Evolutionary conservation across 2,329 filamentous ascomycete species (phyloP), one percentile per base, ranked within the genome.

Genomic region (Raffaelea ambrosiae): DNA sequence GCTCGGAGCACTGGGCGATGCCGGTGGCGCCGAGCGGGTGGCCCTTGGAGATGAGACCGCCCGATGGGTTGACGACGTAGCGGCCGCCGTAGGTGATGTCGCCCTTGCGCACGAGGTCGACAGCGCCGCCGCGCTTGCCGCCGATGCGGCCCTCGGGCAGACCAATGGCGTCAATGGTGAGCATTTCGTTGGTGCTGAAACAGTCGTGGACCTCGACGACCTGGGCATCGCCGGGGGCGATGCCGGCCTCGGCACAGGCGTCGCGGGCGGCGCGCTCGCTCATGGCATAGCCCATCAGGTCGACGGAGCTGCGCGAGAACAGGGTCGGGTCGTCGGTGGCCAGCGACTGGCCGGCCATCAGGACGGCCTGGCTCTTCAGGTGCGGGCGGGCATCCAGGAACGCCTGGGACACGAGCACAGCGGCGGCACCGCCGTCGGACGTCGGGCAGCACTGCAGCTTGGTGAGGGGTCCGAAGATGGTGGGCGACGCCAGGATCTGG

Each of bases 391-490:
- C 83, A 59, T 91, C 85, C 47, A 97, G 79, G 76, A 96, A 97
- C 43, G 76, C 77, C 67, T 95, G 84, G 0, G 88, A 95, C 47
- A 95, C 89, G 45, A 98, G 71, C 29, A 97, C 83, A 14, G 87
- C 88, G 1, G 93, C 89, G 1, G 89, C 91, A 42, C 84, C 87
- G 43, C 91, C 91, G 65, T 97, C 93, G 0, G 88, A 95, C 1
- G 91, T 97, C 1, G 93, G 91, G 68, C 91, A 96, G 77, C 91
- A 97, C 71, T 97, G 93, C n/a, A 97, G 82, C 69, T 96, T 97
- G 50, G 93, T 97, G 48, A 97, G 76, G 16, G 91, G 91, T 54
- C 81, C 80, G 68, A 88, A 82, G 66, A 97, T 87, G 76, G 81
- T 86, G 51, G 87, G 73, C 0, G 87, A 71, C 35, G 83, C 72